Base-by-base conservation (phyloP, 305 asterid genomes). In the Salvia sclarea region DNA sequence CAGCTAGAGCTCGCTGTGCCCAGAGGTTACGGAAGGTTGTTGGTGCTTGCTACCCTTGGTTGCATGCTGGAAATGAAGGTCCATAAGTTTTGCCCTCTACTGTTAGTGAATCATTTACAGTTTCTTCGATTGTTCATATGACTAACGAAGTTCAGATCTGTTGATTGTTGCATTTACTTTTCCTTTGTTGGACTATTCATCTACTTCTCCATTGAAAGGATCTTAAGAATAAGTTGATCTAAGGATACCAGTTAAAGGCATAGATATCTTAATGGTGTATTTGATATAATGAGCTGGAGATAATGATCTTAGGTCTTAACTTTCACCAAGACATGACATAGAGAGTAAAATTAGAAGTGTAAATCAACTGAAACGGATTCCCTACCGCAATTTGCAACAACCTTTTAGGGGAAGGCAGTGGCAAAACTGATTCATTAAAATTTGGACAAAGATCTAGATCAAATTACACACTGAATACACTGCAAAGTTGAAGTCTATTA, bases 31-130 rank as follows among this genome's bases (percentile, higher is more conserved):
- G 63, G 70, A 91, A 94, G 81, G 71, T 87, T 61, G 66, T 89
- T 66, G 88, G 86, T 82, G 84, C 76, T 75, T 91, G 86, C 81
- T 94, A 91, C 80, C 97, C 99, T 48, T 94, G 96, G 97, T 66
- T 94, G 60, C 99, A 94, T 81, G 97, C 99, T 64, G 99, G 97
- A 78, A 89, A 79, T 74, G 99, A 94, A 91, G 98, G 97, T 91
- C 57, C 61, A 16, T 47, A 35, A 6, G 53, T 59, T 61, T 64
- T 62, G 10, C 8, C 48, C 56, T 67, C 14, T 61, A 41, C 40
- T 40, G 13, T 37, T 72, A 40, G 31, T 73, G 43, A 65, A 65
- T 24, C 49, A 41, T 30, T 16, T 53, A 48, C 45, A 59, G 48
- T 60, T 60, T 24, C 11, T 73, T 69, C 20, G 57, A 24, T 38